Conservation (phyloP, 805 yeast species). For the Candida mattraensis region DNA sequence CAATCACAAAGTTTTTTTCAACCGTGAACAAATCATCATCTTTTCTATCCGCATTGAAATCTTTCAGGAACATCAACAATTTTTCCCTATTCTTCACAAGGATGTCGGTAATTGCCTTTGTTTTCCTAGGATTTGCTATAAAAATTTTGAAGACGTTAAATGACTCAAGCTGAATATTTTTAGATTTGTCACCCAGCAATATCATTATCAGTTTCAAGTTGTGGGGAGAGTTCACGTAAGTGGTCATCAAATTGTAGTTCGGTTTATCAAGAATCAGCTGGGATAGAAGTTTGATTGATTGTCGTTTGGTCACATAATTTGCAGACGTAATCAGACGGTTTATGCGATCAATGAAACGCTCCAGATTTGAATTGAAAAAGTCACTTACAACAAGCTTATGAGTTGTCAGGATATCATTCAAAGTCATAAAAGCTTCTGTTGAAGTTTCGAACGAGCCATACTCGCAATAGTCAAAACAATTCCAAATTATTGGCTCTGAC, state of each 20-base stretch:
- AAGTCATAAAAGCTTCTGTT: constrained; percentile 82
- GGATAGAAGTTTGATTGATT: constrained; percentile 74
- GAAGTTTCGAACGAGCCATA: constrained; percentile 82
- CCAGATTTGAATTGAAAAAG: constrained; percentile 62
- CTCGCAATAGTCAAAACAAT: constrained; percentile 74
- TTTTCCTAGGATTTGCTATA: constrained; percentile 93
- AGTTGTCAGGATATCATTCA: constrained; percentile 63
- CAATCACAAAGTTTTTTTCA: constrained; percentile 78
- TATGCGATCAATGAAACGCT: constrained; percentile 57
- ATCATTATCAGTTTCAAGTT: constrained; percentile 87
- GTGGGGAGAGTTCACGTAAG: constrained; percentile 76
- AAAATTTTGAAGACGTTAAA: constrained; percentile 92
- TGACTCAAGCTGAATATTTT: constrained; percentile 85
- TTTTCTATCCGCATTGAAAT: constrained; percentile 59
- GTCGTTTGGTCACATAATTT: constrained; percentile 91
- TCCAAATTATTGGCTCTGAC: constrained; percentile 70
- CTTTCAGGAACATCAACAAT: constrained; percentile 64
- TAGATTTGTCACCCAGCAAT: constrained; percentile 81
- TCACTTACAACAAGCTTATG: constrained; percentile 71
- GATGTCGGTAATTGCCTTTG: constrained; percentile 77
- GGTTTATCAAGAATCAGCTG: constrained; percentile 69
- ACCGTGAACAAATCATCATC: constrained; percentile 68
- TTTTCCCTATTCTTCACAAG: constrained; percentile 80
- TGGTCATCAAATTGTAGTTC: constrained; percentile 70
- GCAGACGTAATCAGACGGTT: constrained; percentile 71